Evolutionary conservation across 2,329 filamentous ascomycete genomes (phyloP).

Genomic region (Cladosporium sp.): DNA sequence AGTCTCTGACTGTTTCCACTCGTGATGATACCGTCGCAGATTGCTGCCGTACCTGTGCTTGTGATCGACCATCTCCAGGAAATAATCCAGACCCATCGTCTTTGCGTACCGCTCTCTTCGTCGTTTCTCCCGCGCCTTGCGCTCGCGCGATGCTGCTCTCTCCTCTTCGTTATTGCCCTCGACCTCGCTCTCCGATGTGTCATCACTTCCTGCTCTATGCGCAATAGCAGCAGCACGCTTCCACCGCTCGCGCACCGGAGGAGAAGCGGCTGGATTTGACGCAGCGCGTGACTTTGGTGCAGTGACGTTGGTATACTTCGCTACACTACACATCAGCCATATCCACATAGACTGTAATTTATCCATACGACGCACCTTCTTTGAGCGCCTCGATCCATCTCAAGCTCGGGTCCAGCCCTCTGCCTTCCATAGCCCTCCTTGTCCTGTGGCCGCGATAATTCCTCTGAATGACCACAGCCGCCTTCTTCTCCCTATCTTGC

Average conservation of each 20-base stretch:
- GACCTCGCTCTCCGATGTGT: slow-evolving; percentile 53
- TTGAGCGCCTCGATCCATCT: slow-evolving; percentile 61
- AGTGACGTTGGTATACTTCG: slow-evolving; percentile 55
- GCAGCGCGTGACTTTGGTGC: slow-evolving; percentile 44
- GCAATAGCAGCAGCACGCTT: slow-evolving; percentile 70
- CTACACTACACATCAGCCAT: slow-evolving; percentile 31
- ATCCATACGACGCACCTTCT: slow-evolving; percentile 8
- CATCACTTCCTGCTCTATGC: slow-evolving; percentile 69
- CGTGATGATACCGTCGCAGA: slow-evolving; percentile 74
- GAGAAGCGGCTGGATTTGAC: slow-evolving; percentile 15
- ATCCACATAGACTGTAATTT: background rate
- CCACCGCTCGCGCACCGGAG: slow-evolving; percentile 65
- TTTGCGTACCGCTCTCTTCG: slow-evolving; percentile 67
- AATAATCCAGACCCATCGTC: slow-evolving; percentile 84
- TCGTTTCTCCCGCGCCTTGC: slow-evolving; percentile 52
- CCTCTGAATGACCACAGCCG: slow-evolving; percentile 46
- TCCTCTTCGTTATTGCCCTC: slow-evolving; percentile 39
- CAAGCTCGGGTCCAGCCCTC: slow-evolving; percentile 67
- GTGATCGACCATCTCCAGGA: slow-evolving; percentile 68
- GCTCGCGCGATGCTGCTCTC: slow-evolving; percentile 35
- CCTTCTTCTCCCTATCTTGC: slow-evolving; percentile 23
- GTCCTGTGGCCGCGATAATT: slow-evolving; percentile 76
- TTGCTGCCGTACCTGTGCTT: slow-evolving; percentile 89
- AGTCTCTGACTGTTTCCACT: slow-evolving; percentile 77
- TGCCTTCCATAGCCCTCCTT: slow-evolving; percentile 68